Evolutionary conservation across 2,329 filamentous ascomycete species (phyloP).

Genomic region (Aspergillus sergii): DNA sequence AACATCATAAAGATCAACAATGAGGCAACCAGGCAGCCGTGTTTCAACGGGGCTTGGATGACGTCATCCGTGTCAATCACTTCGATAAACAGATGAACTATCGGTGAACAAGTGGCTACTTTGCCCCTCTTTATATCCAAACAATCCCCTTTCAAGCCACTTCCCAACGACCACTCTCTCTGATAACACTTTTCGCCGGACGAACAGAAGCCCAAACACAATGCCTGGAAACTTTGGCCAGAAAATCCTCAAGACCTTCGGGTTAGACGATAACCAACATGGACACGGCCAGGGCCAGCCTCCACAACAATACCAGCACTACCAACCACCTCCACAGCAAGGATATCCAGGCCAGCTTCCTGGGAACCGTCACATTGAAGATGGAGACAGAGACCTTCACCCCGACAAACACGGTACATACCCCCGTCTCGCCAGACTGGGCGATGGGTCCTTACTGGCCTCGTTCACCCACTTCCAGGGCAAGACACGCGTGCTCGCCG

Average conservation of each 20-base stretch:
- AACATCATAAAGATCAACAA: neutral
- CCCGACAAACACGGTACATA: slow-evolving; percentile 49
- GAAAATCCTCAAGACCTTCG: slow-evolving; percentile 35
- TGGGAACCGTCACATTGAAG: slow-evolving; percentile 30
- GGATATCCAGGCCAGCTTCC: slow-evolving; percentile 13
- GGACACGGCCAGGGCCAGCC: neutral
- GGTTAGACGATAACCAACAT: slow-evolving; percentile 22
- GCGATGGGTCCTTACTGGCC: slow-evolving; percentile 50
- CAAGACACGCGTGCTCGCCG: slow-evolving; percentile 41
- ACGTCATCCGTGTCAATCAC: slow-evolving; percentile 3
- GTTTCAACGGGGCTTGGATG: slow-evolving; percentile 1
- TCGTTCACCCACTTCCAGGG: slow-evolving; percentile 48
- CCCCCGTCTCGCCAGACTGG: slow-evolving; percentile 49
- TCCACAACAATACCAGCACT: slow-evolving; percentile 10
- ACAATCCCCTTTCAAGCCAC: too few relatives aligned
- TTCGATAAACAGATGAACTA: neutral
- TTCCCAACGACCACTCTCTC: too few relatives aligned
- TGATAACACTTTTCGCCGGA: neutral
- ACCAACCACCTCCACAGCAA: neutral
- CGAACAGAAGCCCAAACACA: neutral
- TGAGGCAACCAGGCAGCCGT: slow-evolving; percentile 1
- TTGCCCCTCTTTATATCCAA: neutral
- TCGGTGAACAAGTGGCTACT: neutral
- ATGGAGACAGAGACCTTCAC: slow-evolving; percentile 38
- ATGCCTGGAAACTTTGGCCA: slow-evolving; percentile 35